phyloP scores from a whole-genome alignment of 345 rosid genomes.

The Citrus cavaleriei region DNA sequence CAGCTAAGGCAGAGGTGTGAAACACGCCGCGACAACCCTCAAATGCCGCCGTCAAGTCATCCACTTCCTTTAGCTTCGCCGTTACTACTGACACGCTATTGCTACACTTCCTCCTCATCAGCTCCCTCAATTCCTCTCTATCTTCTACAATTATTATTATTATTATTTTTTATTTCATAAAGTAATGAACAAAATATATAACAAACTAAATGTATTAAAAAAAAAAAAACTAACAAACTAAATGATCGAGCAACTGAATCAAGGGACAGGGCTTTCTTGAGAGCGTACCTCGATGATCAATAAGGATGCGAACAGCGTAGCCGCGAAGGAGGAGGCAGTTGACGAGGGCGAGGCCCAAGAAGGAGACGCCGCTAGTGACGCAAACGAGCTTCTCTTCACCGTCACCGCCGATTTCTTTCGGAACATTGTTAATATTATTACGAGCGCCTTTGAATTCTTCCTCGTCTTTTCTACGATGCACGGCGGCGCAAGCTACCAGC shows the following conservation, averaged over 20 bases:
- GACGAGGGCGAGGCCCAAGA: constrained; percentile 64
- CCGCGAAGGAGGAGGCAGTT: constrained; percentile 56
- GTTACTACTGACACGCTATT: constrained; percentile 37
- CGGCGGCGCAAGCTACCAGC: constrained; percentile 36
- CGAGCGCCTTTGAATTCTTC: constrained; percentile 23
- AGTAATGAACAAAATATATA: too few species aligned
- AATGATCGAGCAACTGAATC: too few species aligned
- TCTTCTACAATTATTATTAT: constrained; percentile 31
- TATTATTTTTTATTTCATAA: too few species aligned
- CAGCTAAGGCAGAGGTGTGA: constrained; percentile 72
- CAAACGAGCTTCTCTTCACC: constrained; percentile 44
- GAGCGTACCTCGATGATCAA: constrained; percentile 48
- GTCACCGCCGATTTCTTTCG: neutral
- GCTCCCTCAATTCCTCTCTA: constrained; percentile 51
- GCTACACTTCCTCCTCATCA: constrained; percentile 30
- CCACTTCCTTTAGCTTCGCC: constrained; percentile 46
- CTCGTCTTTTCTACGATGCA: constrained; percentile 33
- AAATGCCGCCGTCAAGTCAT: constrained; percentile 54
- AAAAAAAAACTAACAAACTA: too few species aligned
- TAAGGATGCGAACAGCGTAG: constrained; percentile 63
- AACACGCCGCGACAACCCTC: constrained; percentile 83
- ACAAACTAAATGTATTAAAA: too few species aligned
- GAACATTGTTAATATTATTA: neutral
- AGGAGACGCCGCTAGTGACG: constrained; percentile 80
- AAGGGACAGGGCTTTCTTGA: too few species aligned